Conservation (phyloP, 768 basidiomycete genomes). For the Coprinopsis marcescibilis region DNA sequence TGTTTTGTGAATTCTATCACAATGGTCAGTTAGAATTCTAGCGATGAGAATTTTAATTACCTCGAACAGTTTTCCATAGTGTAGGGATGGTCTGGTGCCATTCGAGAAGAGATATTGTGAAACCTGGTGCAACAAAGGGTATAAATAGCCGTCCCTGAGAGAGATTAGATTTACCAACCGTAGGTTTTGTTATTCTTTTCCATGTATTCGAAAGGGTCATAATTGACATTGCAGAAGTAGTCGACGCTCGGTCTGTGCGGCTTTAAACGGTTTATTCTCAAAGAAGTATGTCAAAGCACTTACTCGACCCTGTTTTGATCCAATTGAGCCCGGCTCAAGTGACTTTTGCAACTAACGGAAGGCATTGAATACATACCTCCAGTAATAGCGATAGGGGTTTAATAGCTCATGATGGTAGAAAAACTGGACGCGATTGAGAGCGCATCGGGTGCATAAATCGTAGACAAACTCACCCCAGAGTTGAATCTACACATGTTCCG, state of each 20-base stretch:
- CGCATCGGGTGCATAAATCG: neutral
- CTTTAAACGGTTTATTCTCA: neutral
- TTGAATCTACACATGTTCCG: conserved; percentile 97
- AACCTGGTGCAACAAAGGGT: conserved; percentile 38
- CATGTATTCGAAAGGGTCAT: conserved; percentile 82
- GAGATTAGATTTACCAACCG: conserved; percentile 21
- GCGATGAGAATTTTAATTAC: conserved; percentile 26
- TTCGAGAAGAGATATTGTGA: conserved; percentile 75
- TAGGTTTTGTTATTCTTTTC: conserved; percentile 52
- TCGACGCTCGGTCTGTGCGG: conserved; percentile 61
- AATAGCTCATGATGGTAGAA: conserved; percentile 81
- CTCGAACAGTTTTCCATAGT: conserved; percentile 71
- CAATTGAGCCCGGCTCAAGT: too few species aligned
- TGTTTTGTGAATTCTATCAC: conserved; percentile 58
- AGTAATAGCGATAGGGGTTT: conserved; percentile 77
- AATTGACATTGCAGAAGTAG: conserved; percentile 70
- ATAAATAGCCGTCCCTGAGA: neutral
- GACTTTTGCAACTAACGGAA: too few species aligned
- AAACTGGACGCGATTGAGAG: conserved; percentile 38
- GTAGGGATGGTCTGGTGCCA: conserved; percentile 77
- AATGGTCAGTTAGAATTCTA: neutral
- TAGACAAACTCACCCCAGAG: conserved; percentile 59
- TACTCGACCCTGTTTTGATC: conserved; percentile 79
- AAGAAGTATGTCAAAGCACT: conserved; percentile 21
- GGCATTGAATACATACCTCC: too few species aligned